Evolutionary conservation across 2,329 filamentous ascomycete species (phyloP).

Genomic region (Aspergillus oerlinghausenensis): DNA sequence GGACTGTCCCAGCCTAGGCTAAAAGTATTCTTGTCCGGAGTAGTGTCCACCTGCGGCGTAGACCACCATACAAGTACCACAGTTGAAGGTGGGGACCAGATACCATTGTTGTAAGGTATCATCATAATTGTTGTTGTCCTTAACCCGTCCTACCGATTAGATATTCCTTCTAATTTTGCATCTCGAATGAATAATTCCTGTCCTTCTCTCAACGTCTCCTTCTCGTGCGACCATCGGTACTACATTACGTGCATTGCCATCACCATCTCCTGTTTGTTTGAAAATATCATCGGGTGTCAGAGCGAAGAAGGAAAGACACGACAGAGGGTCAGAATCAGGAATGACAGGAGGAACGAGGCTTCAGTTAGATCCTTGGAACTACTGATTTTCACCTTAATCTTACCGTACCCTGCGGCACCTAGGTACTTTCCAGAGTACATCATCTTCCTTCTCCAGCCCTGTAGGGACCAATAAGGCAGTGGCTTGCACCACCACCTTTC

Average conservation of each 20-base stretch:
- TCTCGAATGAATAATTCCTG: conserved; percentile 6
- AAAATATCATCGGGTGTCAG: neutral
- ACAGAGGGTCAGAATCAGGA: neutral
- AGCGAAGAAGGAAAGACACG: neutral
- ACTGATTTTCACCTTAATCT: neutral
- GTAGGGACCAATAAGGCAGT: conserved; percentile 19
- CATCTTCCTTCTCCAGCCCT: conserved; percentile 11
- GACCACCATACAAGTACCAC: conserved; percentile 9
- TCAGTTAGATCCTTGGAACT: too few relatives aligned
- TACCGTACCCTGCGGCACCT: neutral
- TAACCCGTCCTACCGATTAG: neutral
- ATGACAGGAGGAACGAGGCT: neutral
- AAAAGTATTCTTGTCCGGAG: neutral
- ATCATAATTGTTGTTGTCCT: conserved; percentile 14
- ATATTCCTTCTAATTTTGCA: neutral
- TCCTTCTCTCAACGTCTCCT: conserved; percentile 1
- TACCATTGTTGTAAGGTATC: conserved; percentile 14
- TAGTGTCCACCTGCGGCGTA: conserved; percentile 4
- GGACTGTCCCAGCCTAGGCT: neutral
- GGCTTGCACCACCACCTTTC: conserved; percentile 16
- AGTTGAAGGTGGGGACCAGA: conserved; percentile 15
- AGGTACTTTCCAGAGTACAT: neutral
- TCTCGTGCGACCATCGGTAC: neutral
- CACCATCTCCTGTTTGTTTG: conserved; percentile 2
- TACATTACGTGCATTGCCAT: neutral